Evolutionary conservation across 2,329 filamentous ascomycete species (phyloP).

Genomic region (Neonectria neomacrospora): DNA sequence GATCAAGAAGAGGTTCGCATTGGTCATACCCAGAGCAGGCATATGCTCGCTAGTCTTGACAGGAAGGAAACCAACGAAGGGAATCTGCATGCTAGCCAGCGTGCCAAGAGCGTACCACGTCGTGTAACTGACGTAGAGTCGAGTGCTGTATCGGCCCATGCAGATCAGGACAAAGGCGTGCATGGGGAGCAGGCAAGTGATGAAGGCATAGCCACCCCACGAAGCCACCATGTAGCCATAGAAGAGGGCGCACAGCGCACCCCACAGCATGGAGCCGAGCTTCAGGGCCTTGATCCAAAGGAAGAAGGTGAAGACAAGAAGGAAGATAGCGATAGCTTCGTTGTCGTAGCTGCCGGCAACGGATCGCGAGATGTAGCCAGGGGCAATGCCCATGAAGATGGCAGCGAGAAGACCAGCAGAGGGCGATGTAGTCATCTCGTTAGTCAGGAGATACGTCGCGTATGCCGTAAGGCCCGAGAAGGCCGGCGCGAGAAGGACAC

Average conservation of each 20-base stretch:
- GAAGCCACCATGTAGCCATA: slow-evolving; percentile 99
- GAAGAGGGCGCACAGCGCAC: slow-evolving; percentile 91
- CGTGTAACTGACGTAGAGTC: slow-evolving; percentile 95
- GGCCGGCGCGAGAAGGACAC: slow-evolving; percentile 91
- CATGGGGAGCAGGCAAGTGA: slow-evolving; percentile 94
- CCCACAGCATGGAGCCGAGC: slow-evolving; percentile 96
- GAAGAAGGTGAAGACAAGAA: slow-evolving; percentile 98
- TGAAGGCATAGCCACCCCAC: slow-evolving; percentile 99
- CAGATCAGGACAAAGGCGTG: slow-evolving; percentile 93
- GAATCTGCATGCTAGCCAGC: slow-evolving; percentile 98
- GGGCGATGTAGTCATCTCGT: slow-evolving; percentile 95
- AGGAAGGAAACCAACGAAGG: slow-evolving; percentile 96
- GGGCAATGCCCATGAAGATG: slow-evolving; percentile 95
- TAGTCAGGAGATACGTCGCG: slow-evolving; percentile 93
- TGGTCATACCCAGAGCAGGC: slow-evolving; percentile 81
- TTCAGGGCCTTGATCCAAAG: slow-evolving; percentile 99
- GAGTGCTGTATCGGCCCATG: slow-evolving; percentile 96
- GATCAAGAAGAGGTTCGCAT: background rate
- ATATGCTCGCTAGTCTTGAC: slow-evolving; percentile 99
- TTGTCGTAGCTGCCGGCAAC: slow-evolving; percentile 99
- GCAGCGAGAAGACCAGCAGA: slow-evolving; percentile 96
- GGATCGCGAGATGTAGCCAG: slow-evolving; percentile 97
- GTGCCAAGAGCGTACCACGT: slow-evolving; percentile 98
- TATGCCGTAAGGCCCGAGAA: slow-evolving; percentile 95
- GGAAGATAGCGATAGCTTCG: slow-evolving; percentile 98